Evolutionary conservation across 169 alveolate species (phyloP), one percentile per base, ranked within the genome.

Genomic region (Plasmodium yoelii): DNA sequence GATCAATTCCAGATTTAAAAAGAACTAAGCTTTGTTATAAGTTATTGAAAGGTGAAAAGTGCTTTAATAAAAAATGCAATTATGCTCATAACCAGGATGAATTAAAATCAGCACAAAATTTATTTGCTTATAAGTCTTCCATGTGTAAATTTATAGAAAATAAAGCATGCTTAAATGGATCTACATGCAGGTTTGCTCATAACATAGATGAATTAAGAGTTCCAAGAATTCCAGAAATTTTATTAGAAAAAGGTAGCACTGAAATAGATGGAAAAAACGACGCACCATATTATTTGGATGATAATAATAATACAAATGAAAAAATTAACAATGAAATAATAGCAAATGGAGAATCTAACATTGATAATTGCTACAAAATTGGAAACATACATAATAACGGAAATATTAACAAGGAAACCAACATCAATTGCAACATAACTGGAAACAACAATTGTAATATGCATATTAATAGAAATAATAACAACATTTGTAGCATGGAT

Each of bases 101-200:
- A 75, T 73, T 93, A 72, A 87, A 93, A 57, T 92, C 91, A 28
- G 92, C 92, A 28, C 95, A 93, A 46, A 93, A 91, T 60, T 92
- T 90, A 34, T 88, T 91, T 64, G 91, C 93, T 72, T 93, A 90
- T 84, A 93, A 93, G 39, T 90, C 95, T 26, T 90, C 77, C 63
- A 71, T 93, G 80, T 93, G 95, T 53, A 93, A 93, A 56, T 93
- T 90, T 72, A 88, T 93, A 71, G 88, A 86, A 42, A 87, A 87
- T 63, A 93, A 93, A 13, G 42, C 88, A 19, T 93, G 95, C 59
- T 63, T 77, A 59, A 93, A 93, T 49, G 95, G 95, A 4, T 47
- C 84, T 39, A 69, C 92, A 84, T 93, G 95, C 80, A 93, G 95
- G 15, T 93, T 88, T 74, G 95, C 95, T 13, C 95, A 93, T 69